These are phyloP conservation scores for Syzygium syzygioides DNA, from an alignment of 441 rosid genomes.

Conservation along the genomic window DNA sequence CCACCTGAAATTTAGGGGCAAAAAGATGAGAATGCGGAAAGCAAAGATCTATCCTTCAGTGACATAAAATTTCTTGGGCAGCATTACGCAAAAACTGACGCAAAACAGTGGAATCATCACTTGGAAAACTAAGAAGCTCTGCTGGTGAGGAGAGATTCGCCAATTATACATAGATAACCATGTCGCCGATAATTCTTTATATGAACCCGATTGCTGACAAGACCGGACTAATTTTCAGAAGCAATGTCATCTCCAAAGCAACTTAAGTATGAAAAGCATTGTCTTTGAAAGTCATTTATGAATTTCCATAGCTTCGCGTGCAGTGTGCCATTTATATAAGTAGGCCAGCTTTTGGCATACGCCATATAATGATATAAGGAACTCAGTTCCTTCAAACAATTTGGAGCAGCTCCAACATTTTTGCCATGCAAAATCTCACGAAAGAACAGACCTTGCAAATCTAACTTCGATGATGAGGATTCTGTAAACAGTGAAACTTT, in stretches of 20 bases:
- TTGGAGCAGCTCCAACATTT: neutral
- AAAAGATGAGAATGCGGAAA: neutral
- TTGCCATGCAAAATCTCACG: neutral
- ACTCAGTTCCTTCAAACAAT: neutral
- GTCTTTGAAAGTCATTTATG: neutral
- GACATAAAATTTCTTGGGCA: neutral
- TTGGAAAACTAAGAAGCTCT: neutral
- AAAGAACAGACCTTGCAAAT: neutral
- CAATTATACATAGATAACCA: neutral
- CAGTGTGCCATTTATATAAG: neutral
- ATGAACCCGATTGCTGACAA: neutral
- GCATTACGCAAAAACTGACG: neutral
- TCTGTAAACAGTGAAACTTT: neutral
- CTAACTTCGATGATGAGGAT: neutral
- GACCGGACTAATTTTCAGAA: neutral
- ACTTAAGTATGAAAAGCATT: neutral
- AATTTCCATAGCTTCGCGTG: neutral
- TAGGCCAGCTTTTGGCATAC: neutral
- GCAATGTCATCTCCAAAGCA: neutral
- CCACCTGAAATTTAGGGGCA: slow-evolving; percentile 4
- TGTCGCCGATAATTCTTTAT: neutral
- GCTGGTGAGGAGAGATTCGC: neutral
- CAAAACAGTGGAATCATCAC: neutral
- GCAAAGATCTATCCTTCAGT: neutral
- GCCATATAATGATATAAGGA: neutral